Conservation (phyloP, 192 early-diverging fungal genomes). For the Chytriomyces sp. region DNA sequence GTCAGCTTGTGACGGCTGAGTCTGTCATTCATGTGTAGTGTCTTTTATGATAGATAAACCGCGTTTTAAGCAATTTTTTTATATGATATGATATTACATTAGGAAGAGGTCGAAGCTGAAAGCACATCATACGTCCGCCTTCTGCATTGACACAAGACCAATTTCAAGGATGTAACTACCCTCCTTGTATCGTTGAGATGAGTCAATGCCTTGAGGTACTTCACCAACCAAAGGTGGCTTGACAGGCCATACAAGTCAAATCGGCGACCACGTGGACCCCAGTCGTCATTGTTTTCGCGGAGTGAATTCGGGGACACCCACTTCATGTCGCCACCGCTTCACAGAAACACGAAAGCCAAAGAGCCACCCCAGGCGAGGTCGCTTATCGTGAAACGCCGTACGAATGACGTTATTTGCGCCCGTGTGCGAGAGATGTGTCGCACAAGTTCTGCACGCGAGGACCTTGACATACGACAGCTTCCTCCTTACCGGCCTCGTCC, state of each 20-base stretch:
- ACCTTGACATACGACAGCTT: no score
- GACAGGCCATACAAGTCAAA: not conserved
- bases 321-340: no score
- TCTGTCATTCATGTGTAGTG: not conserved
- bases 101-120: no score
- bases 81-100: no score
- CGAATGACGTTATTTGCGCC: not conserved
- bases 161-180: constrained; percentile 12
- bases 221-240: constrained; percentile 4
- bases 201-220: constrained; percentile 14
- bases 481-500: no score
- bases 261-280: constrained; percentile 8
- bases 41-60: no score
- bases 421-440: constrained; percentile 3
- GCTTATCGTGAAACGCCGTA: not conserved
- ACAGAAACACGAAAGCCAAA: no score
- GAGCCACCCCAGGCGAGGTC: not conserved
- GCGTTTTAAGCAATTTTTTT: no score
- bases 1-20: not conserved
- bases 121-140: not conserved
- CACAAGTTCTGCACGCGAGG: not conserved
- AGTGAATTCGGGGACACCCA: no score
- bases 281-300: constrained; percentile 18
- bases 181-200: constrained; percentile 16
- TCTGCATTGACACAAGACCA: not conserved